Conservation (phyloP, 768 basidiomycete species). For the Galerina sulciceps region DNA sequence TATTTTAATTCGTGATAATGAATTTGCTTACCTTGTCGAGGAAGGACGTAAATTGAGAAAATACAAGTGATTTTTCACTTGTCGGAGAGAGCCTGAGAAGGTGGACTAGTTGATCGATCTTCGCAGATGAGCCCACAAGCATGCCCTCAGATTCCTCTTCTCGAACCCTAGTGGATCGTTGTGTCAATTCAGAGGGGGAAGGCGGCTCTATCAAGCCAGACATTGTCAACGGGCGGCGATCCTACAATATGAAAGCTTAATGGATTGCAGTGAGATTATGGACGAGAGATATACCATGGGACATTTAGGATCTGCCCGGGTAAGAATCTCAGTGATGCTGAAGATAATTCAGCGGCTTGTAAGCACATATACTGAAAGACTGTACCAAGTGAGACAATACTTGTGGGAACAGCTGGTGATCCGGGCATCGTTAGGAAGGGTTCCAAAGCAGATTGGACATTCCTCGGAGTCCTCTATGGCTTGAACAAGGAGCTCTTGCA, state of each 20-base stretch:
- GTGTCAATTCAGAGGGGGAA: conserved; percentile 71
- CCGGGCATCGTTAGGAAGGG: conserved; percentile 59
- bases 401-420: conserved; percentile 77
- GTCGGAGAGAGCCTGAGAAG: conserved; percentile 69
- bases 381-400: conserved; percentile 75
- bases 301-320: conserved; percentile 69
- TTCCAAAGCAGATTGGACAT: conserved; percentile 75
- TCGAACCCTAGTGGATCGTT: conserved; percentile 48
- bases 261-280: conserved; percentile 1
- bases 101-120: conserved; percentile 81
- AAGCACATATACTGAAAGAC: neutral
- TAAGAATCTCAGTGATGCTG: conserved; percentile 73
- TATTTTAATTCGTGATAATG: neutral
- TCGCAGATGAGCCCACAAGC: conserved; percentile 71
- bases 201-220: conserved; percentile 65
- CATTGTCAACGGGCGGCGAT: conserved; percentile 64
- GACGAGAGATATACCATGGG: conserved; percentile 62
- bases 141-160: conserved; percentile 43
- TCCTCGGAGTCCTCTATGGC: conserved; percentile 84
- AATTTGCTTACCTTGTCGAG: conserved; percentile 65
- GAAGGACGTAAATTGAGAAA: conserved; percentile 89
- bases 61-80: conserved; percentile 83
- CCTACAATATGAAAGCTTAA: conserved; percentile 44
- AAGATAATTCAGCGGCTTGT: neutral
- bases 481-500: conserved; percentile 64